Percentiles rank a stretch among this genome's conserved stretches.
phyloP scores from a whole-genome alignment of 1,284 basidiomycete genomes.

The Fomitopsis pinicola region DNA sequence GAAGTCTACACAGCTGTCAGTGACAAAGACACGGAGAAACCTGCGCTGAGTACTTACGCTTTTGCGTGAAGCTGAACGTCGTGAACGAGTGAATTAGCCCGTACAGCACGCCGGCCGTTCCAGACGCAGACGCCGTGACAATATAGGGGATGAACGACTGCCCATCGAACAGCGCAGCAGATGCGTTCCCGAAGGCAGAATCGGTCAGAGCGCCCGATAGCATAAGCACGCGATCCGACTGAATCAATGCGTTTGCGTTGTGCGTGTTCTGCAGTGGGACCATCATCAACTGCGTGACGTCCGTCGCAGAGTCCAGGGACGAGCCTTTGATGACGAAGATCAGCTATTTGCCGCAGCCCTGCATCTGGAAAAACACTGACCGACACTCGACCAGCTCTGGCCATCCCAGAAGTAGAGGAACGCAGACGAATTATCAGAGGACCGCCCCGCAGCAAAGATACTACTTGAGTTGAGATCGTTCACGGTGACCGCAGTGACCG shows the following conservation, averaged over 20 bases:
- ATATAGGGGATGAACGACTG: slow-evolving; percentile 82
- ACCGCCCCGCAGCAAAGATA: slow-evolving; percentile 87
- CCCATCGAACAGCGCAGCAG: slow-evolving; percentile 88
- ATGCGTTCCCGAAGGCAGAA: slow-evolving; percentile 71
- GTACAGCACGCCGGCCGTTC: slow-evolving; percentile 70
- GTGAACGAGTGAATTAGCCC: slow-evolving; percentile 81
- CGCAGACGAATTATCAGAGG: slow-evolving; percentile 52
- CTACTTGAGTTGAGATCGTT: slow-evolving; percentile 80
- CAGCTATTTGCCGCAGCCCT: not conserved
- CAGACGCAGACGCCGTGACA: slow-evolving; percentile 62
- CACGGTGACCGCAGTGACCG: slow-evolving; percentile 84
- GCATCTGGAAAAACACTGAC: slow-evolving; percentile 30
- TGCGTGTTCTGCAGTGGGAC: slow-evolving; percentile 84
- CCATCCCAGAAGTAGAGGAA: slow-evolving; percentile 88
- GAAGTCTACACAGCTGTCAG: slow-evolving; percentile 52
- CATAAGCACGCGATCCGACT: slow-evolving; percentile 87
- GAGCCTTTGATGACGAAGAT: slow-evolving; percentile 37
- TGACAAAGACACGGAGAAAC: not conserved
- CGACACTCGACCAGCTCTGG: slow-evolving; percentile 61
- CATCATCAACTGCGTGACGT: slow-evolving; percentile 83
- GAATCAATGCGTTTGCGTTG: slow-evolving; percentile 63
- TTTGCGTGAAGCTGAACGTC: slow-evolving; percentile 70
- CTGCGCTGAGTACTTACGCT: slow-evolving; percentile 46
- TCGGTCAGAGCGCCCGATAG: slow-evolving; percentile 81
- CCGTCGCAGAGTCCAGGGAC: slow-evolving; percentile 47